Evolutionary conservation across 441 rosid species (phyloP), one percentile per base, ranked within the genome.

Genomic region (Gossypium gossypioides): DNA sequence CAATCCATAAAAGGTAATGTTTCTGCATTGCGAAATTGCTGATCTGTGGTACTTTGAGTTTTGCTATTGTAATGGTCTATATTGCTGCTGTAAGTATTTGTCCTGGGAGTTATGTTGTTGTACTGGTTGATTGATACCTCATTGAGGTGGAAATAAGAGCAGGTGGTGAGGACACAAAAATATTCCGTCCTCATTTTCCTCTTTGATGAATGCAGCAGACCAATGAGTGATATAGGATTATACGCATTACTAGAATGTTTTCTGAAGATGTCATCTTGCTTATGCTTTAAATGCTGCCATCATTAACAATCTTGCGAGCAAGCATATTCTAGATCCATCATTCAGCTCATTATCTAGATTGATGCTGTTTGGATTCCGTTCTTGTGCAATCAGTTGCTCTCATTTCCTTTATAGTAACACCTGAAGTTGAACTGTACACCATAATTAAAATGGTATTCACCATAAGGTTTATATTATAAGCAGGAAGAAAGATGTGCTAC

Each of bases 21-120:
- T 76, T 65, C 48, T 55, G 9, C 29, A 13, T 75, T 64, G 16
- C 12, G n/a, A 68, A 40, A 55, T 71, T 21, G 27, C 58, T n/a
- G 8, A 5, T 55, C 29, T 71, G 70, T 46, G 34, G 19, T 46
- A 44, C 37, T 66, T 61, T 44, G 55, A 6, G 37, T 37, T 42
- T 34, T 46, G 19, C 12, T 16, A 44, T 46, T 15, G 64, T 9
- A 34, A 27, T 65, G n/a, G 13, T 66, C 5, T 46, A 4, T 13
- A 12, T 64, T 64, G 29, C 52, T 12, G 10, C 29, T 40, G 15
- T 64, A 46, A 64, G 6, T 21, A 64, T 64, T 63, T 63, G 16
- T 40, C 8, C 21, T 19, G 16, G 68, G 27, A 6, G 51, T 63
- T 40, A 63, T 9, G 68, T 19, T 61, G 46, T 61, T 63, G 51